phyloP scores from a whole-genome alignment of 2,329 filamentous ascomycete species.

The Cercospora zeina region DNA sequence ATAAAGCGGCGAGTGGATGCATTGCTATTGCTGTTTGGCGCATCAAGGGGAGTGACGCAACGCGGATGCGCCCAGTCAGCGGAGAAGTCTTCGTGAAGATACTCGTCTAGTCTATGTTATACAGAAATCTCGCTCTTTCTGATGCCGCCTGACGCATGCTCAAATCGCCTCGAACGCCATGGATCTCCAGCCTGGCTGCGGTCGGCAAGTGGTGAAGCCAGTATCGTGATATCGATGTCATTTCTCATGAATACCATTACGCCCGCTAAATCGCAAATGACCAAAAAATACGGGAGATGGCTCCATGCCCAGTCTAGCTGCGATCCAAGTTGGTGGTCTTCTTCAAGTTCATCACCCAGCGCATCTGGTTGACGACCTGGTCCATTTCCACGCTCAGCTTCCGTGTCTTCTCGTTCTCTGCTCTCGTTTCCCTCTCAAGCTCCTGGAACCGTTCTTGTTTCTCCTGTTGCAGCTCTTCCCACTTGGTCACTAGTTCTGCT shows the following conservation, averaged over 20 bases:
- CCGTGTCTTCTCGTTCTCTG: constrained; percentile 58
- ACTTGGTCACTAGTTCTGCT: constrained; percentile 59
- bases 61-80: too few relatives aligned
- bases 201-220: neutral
- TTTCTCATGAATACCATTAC: constrained; percentile 12
- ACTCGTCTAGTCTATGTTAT: neutral
- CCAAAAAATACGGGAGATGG: constrained; percentile 1
- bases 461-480: constrained; percentile 64
- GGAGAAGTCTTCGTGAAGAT: neutral
- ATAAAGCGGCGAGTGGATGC: too few relatives aligned
- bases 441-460: constrained; percentile 62
- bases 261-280: constrained; percentile 14
- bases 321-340: constrained; percentile 37
- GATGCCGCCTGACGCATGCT: neutral
- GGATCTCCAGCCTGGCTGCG: neutral
- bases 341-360: constrained; percentile 71
- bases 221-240: constrained; percentile 15
- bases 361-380: constrained; percentile 63
- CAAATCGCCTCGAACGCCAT: neutral
- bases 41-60: too few relatives aligned
- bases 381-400: constrained; percentile 64
- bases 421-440: constrained; percentile 60
- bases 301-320: constrained; percentile 2
- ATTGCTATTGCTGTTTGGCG: too few relatives aligned
- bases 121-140: neutral